phyloP scores from a whole-genome alignment of 257 asterid genomes.

The Cinchona pubescens region DNA sequence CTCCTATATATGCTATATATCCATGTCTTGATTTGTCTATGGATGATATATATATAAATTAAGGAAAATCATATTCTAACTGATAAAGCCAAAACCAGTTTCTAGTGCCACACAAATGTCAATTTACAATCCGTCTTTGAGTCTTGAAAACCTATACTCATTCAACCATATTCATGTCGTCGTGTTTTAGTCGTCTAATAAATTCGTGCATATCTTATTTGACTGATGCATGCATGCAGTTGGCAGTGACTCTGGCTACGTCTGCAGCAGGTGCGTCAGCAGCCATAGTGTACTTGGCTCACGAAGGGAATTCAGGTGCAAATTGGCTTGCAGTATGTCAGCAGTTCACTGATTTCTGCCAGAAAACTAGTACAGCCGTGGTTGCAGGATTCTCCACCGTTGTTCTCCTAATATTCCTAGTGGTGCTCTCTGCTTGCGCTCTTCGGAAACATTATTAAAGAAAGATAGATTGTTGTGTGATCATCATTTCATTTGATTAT shows the following conservation, averaged over 20 bases:
- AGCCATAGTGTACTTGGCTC: conserved; percentile 72
- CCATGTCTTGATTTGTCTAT: neutral
- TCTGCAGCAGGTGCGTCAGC: conserved; percentile 60
- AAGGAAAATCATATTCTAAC: too few species aligned
- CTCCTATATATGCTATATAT: too few species aligned
- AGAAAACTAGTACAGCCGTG: conserved; percentile 47
- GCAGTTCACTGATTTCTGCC: conserved; percentile 59
- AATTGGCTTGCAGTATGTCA: conserved; percentile 72
- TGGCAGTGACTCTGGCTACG: conserved; percentile 47
- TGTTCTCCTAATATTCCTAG: conserved; percentile 39
- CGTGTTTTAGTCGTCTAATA: too few species aligned
- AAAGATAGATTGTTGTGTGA: neutral
- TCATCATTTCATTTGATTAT: neutral
- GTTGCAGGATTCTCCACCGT: conserved; percentile 46
- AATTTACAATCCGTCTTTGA: too few species aligned
- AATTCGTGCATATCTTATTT: too few species aligned
- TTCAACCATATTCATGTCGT: too few species aligned
- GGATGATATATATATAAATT: too few species aligned
- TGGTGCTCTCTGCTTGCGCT: conserved; percentile 51
- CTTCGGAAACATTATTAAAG: conserved; percentile 32
- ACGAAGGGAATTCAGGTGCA: conserved; percentile 53
- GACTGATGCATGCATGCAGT: conserved; percentile 48
- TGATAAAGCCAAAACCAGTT: too few species aligned
- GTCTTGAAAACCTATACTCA: too few species aligned
- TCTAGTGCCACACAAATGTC: too few species aligned